Percentiles rank a stretch among this genome's conserved stretches.
Conservation (phyloP, 2,329 filamentous ascomycete species). For the Aspergillus pseudonomiae region DNA sequence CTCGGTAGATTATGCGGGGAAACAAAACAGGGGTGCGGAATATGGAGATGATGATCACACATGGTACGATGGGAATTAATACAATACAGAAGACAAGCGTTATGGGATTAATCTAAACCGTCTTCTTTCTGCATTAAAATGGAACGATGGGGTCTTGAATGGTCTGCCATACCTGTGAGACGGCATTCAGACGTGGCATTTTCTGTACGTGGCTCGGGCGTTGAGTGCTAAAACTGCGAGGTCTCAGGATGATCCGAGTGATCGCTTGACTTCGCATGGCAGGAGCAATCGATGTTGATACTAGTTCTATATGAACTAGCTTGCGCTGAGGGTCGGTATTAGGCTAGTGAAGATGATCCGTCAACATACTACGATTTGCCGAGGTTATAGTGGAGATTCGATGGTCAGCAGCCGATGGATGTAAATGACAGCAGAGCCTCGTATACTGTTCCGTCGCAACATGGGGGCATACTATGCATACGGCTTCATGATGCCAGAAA, state of each 20-base stretch:
- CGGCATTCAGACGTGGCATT: slow-evolving; percentile 18
- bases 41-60: no score
- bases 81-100: background rate
- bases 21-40: background rate
- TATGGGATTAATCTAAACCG: background rate
- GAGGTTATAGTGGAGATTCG: background rate
- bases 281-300: background rate
- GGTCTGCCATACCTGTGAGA: slow-evolving; percentile 15
- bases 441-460: background rate
- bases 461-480: background rate
- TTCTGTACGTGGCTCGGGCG: slow-evolving; percentile 6
- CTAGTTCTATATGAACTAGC: background rate
- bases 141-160: background rate
- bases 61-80: background rate
- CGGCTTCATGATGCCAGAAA: background rate
- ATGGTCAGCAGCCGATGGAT: background rate
- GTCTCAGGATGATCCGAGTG: background rate
- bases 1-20: background rate
- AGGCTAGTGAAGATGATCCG: background rate
- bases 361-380: background rate
- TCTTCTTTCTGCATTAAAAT: background rate
- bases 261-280: slow-evolving; percentile 11
- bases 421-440: background rate
- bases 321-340: background rate
- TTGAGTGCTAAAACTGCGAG: slow-evolving; percentile 13